Conservation (phyloP, 169 alveolate species). For the Besnoitia besnoiti region DNA sequence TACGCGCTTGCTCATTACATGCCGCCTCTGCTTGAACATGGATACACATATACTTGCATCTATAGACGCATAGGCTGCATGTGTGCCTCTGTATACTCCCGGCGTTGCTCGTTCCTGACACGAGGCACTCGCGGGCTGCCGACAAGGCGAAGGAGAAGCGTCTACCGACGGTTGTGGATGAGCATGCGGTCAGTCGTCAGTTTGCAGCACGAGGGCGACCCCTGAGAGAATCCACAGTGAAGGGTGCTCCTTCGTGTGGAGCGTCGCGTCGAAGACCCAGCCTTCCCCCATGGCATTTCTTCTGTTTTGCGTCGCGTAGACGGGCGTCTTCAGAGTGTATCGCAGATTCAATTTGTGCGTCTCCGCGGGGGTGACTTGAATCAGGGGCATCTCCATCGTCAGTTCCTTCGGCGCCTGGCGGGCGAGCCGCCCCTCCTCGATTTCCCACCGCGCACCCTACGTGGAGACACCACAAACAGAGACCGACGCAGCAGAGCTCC, state of each 20-base stretch:
- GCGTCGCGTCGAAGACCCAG: constrained; percentile 91
- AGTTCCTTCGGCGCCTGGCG: constrained; percentile 90
- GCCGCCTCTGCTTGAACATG: neutral
- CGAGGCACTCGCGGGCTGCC: neutral
- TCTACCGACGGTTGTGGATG: neutral
- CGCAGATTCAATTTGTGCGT: constrained; percentile 89
- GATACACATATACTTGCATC: neutral
- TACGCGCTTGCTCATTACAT: neutral
- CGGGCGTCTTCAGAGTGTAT: constrained; percentile 92
- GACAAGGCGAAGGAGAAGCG: neutral
- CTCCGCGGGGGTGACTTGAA: constrained; percentile 91
- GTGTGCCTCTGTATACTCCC: neutral
- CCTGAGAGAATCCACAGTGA: constrained; percentile 94
- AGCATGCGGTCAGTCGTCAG: constrained; percentile 25
- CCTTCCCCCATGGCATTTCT: constrained; percentile 94
- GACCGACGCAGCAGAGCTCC: constrained; percentile 38
- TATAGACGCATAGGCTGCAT: neutral
- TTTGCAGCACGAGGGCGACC: constrained; percentile 87
- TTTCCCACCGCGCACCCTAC: constrained; percentile 95
- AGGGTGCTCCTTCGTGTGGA: constrained; percentile 90
- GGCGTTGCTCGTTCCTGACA: neutral
- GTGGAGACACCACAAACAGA: constrained; percentile 75
- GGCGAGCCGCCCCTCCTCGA: constrained; percentile 83
- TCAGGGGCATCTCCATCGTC: constrained; percentile 91
- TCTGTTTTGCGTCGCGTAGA: constrained; percentile 82